Evolutionary conservation across 2,329 filamentous ascomycete species (phyloP).

Genomic region (Penicillium sp.): DNA sequence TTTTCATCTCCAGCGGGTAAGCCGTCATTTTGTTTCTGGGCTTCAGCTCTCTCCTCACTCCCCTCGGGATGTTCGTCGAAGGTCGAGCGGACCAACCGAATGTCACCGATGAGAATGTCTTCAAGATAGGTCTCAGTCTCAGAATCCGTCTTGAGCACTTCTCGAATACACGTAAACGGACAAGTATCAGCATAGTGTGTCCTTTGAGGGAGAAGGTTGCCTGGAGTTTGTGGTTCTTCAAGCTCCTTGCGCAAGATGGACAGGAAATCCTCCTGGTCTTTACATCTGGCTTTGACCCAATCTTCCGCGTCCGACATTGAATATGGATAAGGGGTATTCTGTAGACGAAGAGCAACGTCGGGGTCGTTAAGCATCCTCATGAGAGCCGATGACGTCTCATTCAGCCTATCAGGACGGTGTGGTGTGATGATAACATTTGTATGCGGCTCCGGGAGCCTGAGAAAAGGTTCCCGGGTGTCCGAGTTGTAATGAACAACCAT

Average conservation of each 20-base stretch:
- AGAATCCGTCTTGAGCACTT: constrained; percentile 13
- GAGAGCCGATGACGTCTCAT: constrained; percentile 14
- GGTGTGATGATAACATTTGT: constrained; percentile 35
- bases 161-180: constrained; percentile 31
- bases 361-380: constrained; percentile 32
- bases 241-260: constrained; percentile 10
- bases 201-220: not conserved
- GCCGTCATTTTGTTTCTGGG: constrained; percentile 24
- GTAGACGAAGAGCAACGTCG: constrained; percentile 28
- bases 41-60: constrained; percentile 22
- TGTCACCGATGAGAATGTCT: constrained; percentile 32
- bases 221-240: not conserved
- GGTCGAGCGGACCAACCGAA: constrained; percentile 26
- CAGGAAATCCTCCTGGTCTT: not conserved
- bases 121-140: constrained; percentile 12
- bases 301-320: constrained; percentile 22
- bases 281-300: constrained; percentile 17
- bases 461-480: constrained; percentile 29
- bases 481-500: constrained; percentile 27
- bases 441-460: constrained; percentile 30
- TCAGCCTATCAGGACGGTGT: constrained; percentile 21
- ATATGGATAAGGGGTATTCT: constrained; percentile 34
- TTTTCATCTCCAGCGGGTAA: constrained; percentile 27
- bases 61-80: constrained; percentile 31
- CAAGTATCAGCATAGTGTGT: constrained; percentile 20